Evolutionary conservation across 441 rosid genomes (phyloP).

Genomic region (Jatropha multifida): DNA sequence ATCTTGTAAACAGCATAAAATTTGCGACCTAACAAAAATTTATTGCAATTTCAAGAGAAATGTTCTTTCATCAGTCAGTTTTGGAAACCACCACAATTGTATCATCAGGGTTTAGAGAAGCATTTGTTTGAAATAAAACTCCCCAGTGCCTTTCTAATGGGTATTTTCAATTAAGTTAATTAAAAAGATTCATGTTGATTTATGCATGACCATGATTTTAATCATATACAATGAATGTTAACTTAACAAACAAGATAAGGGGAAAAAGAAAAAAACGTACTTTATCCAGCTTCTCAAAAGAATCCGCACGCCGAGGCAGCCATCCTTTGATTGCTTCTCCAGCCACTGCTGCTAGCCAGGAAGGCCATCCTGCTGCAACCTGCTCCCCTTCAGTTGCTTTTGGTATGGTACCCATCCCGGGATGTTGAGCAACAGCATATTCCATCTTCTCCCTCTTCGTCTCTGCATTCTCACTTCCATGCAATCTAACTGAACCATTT

Average conservation of each 20-base stretch:
- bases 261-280: conserved; percentile 41
- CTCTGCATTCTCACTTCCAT: conserved; percentile 54
- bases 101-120: neutral
- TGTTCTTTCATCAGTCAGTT: neutral
- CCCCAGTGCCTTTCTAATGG: neutral
- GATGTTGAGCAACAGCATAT: conserved; percentile 50
- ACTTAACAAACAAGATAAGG: conserved; percentile 3
- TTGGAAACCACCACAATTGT: neutral
- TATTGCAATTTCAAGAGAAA: neutral
- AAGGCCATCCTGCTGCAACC: conserved; percentile 97
- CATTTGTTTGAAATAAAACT: neutral
- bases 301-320: conserved; percentile 94
- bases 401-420: conserved; percentile 59
- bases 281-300: conserved; percentile 95
- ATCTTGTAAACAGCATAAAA: neutral
- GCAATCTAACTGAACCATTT: conserved; percentile 55
- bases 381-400: conserved; percentile 85
- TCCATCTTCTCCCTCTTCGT: conserved; percentile 72
- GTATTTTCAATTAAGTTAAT: conserved; percentile 5
- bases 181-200: neutral
- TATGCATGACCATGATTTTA: neutral
- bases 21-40: no score
- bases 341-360: conserved; percentile 94
- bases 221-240: neutral
- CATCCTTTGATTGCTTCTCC: conserved; percentile 96